A percentile compares a stretch with the other conserved stretches of the same genome.
phyloP scores from a whole-genome alignment of 1,284 basidiomycete species.

The Fistulinella staudtii region DNA sequence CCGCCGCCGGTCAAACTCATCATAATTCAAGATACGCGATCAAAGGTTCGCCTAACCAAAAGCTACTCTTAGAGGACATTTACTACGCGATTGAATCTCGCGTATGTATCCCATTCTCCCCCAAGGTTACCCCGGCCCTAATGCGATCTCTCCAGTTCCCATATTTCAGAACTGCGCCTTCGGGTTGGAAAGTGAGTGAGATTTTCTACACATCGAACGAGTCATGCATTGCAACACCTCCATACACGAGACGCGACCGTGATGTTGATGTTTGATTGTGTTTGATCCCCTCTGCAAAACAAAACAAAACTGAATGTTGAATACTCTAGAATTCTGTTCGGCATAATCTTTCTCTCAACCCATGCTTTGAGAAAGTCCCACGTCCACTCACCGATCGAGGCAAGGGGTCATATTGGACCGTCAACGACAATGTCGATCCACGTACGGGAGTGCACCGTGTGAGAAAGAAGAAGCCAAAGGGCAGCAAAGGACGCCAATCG shows the following conservation, averaged over 20 bases:
- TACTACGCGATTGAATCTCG: conserved; percentile 85
- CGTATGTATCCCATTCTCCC: conserved; percentile 41
- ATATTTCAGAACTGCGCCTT: conserved; percentile 76
- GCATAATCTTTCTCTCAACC: conserved; percentile 90
- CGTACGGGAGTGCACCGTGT: conserved; percentile 81
- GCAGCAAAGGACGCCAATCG: conserved; percentile 39
- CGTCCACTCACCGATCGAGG: conserved; percentile 84
- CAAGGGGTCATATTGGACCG: conserved; percentile 85
- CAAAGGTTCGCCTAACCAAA: conserved; percentile 81
- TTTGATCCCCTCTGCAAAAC: conserved; percentile 28
- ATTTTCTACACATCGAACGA: neutral
- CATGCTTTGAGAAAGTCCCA: conserved; percentile 89
- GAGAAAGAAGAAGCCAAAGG: conserved; percentile 75
- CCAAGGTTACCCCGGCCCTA: conserved; percentile 2
- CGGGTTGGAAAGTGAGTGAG: conserved; percentile 76
- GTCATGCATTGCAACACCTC: conserved; percentile 3
- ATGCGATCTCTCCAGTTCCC: conserved; percentile 56
- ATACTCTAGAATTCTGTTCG: conserved; percentile 81
- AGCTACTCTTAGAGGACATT: conserved; percentile 77
- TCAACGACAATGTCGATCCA: conserved; percentile 82
- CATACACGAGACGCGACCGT: conserved; percentile 40
- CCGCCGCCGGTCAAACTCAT: conserved; percentile 4
- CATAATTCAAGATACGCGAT: conserved; percentile 64
- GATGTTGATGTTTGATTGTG: conserved; percentile 54
- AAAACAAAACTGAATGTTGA: conserved; percentile 24